phyloP scores from a whole-genome alignment of 2,329 filamentous ascomycete species.

The Claviceps pazoutovae region DNA sequence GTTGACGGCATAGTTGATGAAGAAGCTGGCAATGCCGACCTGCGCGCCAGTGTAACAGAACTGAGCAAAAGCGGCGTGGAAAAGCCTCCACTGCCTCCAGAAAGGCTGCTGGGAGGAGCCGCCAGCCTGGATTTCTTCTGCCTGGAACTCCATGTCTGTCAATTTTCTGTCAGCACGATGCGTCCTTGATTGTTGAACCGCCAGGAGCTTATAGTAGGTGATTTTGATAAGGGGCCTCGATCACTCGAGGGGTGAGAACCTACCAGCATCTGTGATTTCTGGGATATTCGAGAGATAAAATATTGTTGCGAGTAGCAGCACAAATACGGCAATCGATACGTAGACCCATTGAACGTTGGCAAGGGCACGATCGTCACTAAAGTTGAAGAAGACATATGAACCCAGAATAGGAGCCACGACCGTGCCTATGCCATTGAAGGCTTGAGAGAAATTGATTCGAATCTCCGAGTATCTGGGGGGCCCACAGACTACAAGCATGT shows the following conservation, averaged over 20 bases:
- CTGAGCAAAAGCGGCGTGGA: slow-evolving; percentile 62
- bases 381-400: slow-evolving; percentile 59
- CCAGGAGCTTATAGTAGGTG: background rate
- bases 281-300: slow-evolving; percentile 56
- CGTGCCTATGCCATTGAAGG: slow-evolving; percentile 63
- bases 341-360: slow-evolving; percentile 66
- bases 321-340: slow-evolving; percentile 57
- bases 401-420: slow-evolving; percentile 60
- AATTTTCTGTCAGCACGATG: background rate
- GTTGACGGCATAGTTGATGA: slow-evolving; percentile 60
- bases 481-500: slow-evolving; percentile 23
- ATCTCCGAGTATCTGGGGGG: slow-evolving; percentile 60
- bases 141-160: slow-evolving; percentile 51
- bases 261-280: slow-evolving; percentile 46
- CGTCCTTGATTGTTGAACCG: background rate
- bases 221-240: too few relatives aligned
- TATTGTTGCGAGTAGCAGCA: slow-evolving; percentile 49
- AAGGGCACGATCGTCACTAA: slow-evolving; percentile 41
- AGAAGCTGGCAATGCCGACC: slow-evolving; percentile 50
- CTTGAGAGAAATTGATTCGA: slow-evolving; percentile 63
- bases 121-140: slow-evolving; percentile 36
- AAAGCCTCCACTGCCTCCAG: slow-evolving; percentile 57
- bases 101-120: slow-evolving; percentile 45
- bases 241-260: background rate
- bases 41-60: slow-evolving; percentile 70